Conservation (phyloP, 2,329 filamentous ascomycete species). For the Tolypocladium inflatum region DNA sequence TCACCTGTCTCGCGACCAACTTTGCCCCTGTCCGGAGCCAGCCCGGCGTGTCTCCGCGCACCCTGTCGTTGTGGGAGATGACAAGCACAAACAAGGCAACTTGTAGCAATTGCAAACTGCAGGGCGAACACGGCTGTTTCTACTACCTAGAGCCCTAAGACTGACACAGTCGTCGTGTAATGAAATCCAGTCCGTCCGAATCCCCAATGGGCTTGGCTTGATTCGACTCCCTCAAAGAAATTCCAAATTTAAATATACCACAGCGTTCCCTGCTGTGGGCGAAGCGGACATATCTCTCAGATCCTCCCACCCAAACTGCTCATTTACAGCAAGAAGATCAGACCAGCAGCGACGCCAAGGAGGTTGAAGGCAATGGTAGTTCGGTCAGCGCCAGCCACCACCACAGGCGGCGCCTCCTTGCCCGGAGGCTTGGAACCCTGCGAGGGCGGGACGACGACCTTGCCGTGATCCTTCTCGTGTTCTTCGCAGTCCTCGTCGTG, state of each 20-base stretch:
- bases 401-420: background rate
- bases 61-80: too few species aligned
- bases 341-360: conserved; percentile 12
- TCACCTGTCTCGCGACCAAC: background rate
- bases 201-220: background rate
- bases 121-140: background rate
- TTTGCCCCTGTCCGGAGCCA: background rate
- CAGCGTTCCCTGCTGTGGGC: background rate
- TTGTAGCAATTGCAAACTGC: too few species aligned
- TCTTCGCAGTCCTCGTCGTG: background rate
- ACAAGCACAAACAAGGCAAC: too few species aligned
- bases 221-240: background rate
- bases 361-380: conserved; percentile 9
- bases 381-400: conserved; percentile 10
- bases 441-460: background rate
- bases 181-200: background rate
- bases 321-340: conserved; percentile 14
- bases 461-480: background rate
- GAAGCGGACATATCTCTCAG: background rate
- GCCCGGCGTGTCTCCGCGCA: too few species aligned
- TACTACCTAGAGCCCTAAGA: background rate
- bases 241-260: background rate
- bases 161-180: background rate
- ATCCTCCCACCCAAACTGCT: background rate
- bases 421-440: background rate